A percentile compares a stretch with the other conserved stretches of the same genome.
These are phyloP conservation scores for Zanthoxylum bungeanum DNA, from an alignment of 345 rosid genomes.

Conservation along the genomic window DNA sequence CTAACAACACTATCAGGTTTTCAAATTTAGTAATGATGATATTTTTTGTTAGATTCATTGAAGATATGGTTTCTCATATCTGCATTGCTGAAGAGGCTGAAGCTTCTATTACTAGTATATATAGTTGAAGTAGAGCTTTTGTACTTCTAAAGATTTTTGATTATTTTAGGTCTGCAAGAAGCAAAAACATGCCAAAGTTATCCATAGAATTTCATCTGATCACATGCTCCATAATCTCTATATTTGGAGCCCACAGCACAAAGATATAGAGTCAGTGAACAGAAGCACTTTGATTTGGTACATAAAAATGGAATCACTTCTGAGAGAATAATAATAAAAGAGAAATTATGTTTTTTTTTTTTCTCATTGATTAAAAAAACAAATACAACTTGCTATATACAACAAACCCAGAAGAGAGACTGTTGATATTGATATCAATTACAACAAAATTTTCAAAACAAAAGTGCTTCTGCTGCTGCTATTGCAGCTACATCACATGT, in stretches of 20 bases:
- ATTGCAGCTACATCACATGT: not conserved
- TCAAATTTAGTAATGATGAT: not conserved
- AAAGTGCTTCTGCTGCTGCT: constrained; percentile 20
- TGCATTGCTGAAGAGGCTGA: not conserved
- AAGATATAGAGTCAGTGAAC: not conserved
- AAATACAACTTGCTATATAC: constrained; percentile 27
- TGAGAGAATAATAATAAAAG: too few relatives aligned
- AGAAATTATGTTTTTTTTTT: not conserved
- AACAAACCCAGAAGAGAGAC: constrained; percentile 28
- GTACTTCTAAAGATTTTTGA: not conserved
- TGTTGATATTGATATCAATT: not conserved
- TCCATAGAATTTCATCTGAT: not conserved
- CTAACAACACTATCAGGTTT: not conserved
- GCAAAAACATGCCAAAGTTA: not conserved
- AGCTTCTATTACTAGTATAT: not conserved
- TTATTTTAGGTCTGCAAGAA: not conserved
- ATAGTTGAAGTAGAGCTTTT: not conserved
- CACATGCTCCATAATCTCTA: not conserved
- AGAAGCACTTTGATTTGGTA: not conserved
- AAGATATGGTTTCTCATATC: too few relatives aligned
- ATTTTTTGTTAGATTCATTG: not conserved
- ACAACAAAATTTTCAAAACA: constrained; percentile 22
- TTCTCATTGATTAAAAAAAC: constrained; percentile 19
- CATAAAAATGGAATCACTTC: not conserved
- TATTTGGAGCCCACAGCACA: not conserved